Base-by-base conservation (phyloP, 139 green algal genomes). In the Micromonas pusilla region DNA sequence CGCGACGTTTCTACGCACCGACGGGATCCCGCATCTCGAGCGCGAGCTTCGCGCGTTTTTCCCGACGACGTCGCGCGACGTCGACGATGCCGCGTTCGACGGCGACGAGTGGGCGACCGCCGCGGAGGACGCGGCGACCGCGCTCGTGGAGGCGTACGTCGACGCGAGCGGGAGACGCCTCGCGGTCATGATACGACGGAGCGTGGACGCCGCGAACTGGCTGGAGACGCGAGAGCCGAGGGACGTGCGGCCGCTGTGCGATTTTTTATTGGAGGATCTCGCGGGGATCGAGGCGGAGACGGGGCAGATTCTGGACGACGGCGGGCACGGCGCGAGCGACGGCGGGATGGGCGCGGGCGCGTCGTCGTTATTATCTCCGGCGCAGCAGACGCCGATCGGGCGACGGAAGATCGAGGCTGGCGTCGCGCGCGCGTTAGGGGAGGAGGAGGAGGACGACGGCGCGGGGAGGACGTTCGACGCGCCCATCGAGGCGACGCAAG, bases 161-260 rank as follows among this genome's bases (percentile, higher is more conserved):
- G 65, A 38, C 13, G 26, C 36, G 30, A 4, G 30, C 26, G 30
- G n/a, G n/a, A 32, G 23, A 5, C 65, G 65, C 21, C 13, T 72
- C n/a, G 26, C 26, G 33, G 23, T 72, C 65, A 72, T 72, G 65
- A 72, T 72, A 26, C 65, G 65, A 21, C 32, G 38, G 65, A 45
- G n/a, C 32, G 26, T 72, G 26, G 33, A 32, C n/a, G 65, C 30
- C 13, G 65, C 30, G 65, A 33, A 72, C 33, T 67, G 60, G 60
- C 30, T 23, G 25, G 19, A 19, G 20, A n/a, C 32, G 60, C 60
- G 60, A 23, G 65, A 72, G 33, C 65, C 65, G n/a, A 32, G 65
- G 26, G 65, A 72, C 13, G 65, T 72, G 28, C 30, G 28, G n/a
- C 65, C 65, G 65, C 28, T 72, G 26, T 25, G 13, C 2, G 30